phyloP scores from a whole-genome alignment of 2,329 filamentous ascomycete species.

The Talaromyces sp. region DNA sequence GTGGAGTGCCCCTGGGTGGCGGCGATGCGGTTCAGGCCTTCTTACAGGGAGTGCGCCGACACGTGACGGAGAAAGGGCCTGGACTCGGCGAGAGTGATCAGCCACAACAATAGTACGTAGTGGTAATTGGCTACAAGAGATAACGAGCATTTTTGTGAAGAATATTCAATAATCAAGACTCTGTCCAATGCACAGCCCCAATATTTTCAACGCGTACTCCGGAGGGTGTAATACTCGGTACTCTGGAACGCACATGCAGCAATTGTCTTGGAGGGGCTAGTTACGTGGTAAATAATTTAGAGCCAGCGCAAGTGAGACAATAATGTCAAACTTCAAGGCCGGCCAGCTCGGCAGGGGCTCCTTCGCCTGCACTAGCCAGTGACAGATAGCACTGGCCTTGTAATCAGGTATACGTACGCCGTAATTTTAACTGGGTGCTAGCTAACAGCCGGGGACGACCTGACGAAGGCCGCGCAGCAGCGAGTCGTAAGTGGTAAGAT shows the following conservation, averaged over 20 bases:
- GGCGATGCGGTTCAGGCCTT: conserved; percentile 88
- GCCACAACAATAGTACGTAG: neutral
- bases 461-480: neutral
- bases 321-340: neutral
- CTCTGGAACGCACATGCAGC: neutral
- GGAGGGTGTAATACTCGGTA: neutral
- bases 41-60: conserved; percentile 79
- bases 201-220: neutral
- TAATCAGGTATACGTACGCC: neutral
- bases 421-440: neutral
- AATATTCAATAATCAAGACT: neutral
- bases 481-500: neutral
- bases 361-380: neutral
- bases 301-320: neutral
- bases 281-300: neutral
- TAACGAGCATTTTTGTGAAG: neutral
- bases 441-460: too few relatives aligned
- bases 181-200: neutral
- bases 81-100: neutral
- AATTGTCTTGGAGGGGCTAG: neutral
- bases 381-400: neutral
- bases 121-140: neutral
- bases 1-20: conserved; percentile 78
- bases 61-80: conserved; percentile 54
- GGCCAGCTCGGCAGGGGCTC: neutral